These are phyloP conservation scores for Globisporangium nagaii DNA, from an alignment of 352 stramenopile genomes.

Conservation along the genomic window DNA sequence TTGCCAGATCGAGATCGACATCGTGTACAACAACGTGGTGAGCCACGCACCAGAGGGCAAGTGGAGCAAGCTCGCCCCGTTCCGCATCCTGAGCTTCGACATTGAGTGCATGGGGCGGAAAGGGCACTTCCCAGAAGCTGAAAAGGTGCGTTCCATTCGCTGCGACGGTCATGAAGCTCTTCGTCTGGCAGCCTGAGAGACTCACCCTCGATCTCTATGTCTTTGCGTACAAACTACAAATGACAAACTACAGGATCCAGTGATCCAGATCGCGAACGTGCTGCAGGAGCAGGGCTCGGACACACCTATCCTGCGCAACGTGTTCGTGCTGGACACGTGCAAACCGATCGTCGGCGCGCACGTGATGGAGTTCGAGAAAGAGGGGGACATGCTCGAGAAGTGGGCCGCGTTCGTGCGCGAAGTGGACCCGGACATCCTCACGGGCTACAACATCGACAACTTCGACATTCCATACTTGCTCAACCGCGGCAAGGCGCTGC, in stretches of 20 bases:
- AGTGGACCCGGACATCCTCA: constrained; percentile 98
- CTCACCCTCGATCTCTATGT: neutral
- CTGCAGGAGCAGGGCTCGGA: constrained; percentile 87
- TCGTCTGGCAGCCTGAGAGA: neutral
- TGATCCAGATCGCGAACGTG: constrained; percentile 99
- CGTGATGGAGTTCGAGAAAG: constrained; percentile 95
- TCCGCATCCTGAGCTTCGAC: constrained; percentile 98
- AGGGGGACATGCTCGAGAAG: constrained; percentile 96
- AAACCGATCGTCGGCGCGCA: constrained; percentile 98
- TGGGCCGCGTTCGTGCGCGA: constrained; percentile 96
- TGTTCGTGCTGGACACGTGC: constrained; percentile 98
- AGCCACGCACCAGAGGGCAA: constrained; percentile 90
- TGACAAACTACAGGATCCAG: constrained; percentile 94
- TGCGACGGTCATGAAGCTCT: neutral
- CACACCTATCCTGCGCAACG: constrained; percentile 85
- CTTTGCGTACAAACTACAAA: no score
- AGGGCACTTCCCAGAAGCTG: constrained; percentile 88
- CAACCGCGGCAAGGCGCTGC: constrained; percentile 95
- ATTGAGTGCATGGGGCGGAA: constrained; percentile 99
- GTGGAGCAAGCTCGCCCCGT: constrained; percentile 96
- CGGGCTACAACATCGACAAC: constrained; percentile 99
- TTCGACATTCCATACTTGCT: constrained; percentile 99
- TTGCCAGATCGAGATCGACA: constrained; percentile 96
- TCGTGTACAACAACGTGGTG: constrained; percentile 96
- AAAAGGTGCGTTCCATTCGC: constrained; percentile 26